Base-by-base conservation (phyloP, 345 rosid species). In the Acer campestre region DNA sequence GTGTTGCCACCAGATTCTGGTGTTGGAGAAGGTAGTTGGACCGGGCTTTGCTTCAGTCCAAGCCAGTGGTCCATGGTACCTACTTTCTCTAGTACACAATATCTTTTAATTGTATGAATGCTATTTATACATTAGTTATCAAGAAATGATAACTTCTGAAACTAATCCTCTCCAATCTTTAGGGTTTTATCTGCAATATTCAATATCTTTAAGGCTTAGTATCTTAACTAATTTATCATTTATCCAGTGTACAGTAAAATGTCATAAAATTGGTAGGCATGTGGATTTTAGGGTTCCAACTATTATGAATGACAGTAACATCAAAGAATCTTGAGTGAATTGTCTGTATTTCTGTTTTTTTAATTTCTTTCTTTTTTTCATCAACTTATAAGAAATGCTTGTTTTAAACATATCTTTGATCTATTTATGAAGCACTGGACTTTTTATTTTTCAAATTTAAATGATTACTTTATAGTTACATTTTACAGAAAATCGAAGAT, bases 11-110 rank as follows among this genome's bases (percentile, higher is more conserved):
- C 73, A 66, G 91, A 89, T 85, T 83, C 79, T 85, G 95, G 91
- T 68, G 86, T 88, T 68, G 91, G 95, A 84, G 95, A 91, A 87
- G 87, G 88, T 71, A 85, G 93, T 71, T 91, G 95, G 93, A 85
- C 95, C 27, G 95, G 95, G 71, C 84, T 89, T 44, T 86, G 93
- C 85, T 89, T 91, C 81, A 85, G 90, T 86, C 95, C 91, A 71
- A 82, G 58, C 78, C 93, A 91, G 59, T 89, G 88, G 87, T 86
- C 91, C 77, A 85, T 77, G 90, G 93, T 89, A 86, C 73, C 17
- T 72, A 3, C 46, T 58, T 63, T 74, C 67, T 59, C 40, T 69
- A 18, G 4, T 58, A n/a, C 27, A 67, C 10, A 56, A 27, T 25
- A n/a, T 75, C 62, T 46, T 31, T 66, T 13, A 4, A 7, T 38